Conservation (phyloP, 306 rosid genomes). For the Sesbania bispinosa region DNA sequence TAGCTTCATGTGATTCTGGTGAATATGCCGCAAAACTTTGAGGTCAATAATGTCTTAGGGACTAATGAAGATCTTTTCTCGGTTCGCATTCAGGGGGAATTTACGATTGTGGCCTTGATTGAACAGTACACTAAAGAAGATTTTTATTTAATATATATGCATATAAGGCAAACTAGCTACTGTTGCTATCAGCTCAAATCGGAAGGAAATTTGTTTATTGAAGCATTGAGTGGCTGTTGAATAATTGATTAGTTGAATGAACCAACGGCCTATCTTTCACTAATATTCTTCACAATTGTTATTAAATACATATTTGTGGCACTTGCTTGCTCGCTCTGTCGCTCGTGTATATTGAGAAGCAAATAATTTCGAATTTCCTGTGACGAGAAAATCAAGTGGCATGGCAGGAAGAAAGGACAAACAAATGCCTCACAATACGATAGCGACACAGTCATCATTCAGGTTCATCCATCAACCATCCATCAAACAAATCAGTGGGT, state of each 20-base stretch:
- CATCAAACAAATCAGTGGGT: background rate
- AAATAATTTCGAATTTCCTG: background rate
- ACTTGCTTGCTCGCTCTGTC: no score
- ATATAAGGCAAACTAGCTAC: background rate
- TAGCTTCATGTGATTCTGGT: background rate
- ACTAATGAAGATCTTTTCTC: background rate
- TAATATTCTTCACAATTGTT: background rate
- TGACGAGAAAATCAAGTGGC: background rate
- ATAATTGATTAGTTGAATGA: background rate
- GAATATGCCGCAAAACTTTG: background rate
- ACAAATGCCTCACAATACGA: background rate
- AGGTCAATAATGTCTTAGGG: background rate
- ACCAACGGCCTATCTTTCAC: background rate
- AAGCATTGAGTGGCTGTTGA: background rate
- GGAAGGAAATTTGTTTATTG: background rate
- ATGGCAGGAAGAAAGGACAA: background rate
- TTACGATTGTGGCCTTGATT: background rate
- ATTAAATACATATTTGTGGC: background rate
- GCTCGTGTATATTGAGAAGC: background rate
- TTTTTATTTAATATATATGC: background rate
- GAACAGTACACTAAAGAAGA: background rate
- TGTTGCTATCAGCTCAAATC: conserved; percentile 10
- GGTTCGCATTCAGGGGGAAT: background rate
- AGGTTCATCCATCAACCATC: background rate
- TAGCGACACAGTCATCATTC: background rate